Evolutionary conservation across 495 filamentous ascomycete species (phyloP).

Genomic region (Annulohypoxylon moriforme): DNA sequence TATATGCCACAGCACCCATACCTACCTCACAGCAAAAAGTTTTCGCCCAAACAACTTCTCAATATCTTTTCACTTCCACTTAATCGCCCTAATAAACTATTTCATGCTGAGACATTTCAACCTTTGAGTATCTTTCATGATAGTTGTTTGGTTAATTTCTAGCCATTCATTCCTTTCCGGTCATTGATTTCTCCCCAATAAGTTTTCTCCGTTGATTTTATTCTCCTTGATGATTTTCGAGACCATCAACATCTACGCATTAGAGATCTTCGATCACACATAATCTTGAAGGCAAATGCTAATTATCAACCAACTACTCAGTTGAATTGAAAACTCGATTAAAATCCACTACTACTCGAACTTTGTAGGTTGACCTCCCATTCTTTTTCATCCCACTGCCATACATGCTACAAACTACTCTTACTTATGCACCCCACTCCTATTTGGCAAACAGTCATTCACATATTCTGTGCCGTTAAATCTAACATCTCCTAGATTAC

Average conservation of each 20-base stretch:
- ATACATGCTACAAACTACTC: constrained; percentile 10
- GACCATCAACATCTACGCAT: background rate
- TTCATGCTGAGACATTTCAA: background rate
- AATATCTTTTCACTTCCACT: background rate
- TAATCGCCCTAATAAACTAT: background rate
- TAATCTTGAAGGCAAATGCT: background rate
- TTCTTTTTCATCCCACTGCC: background rate
- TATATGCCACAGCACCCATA: background rate
- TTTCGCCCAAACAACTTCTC: background rate
- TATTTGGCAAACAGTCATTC: background rate
- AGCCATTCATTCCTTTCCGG: background rate
- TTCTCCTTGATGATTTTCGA: too few relatives aligned
- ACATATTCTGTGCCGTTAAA: background rate
- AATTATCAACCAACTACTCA: background rate
- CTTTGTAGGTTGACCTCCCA: background rate
- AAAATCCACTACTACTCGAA: background rate
- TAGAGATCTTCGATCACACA: background rate
- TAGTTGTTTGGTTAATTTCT: background rate
- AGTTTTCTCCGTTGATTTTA: background rate
- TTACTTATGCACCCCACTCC: constrained; percentile 34
- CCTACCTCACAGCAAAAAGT: background rate
- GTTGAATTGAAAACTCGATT: background rate
- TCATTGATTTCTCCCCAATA: background rate
- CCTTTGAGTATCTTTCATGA: background rate
- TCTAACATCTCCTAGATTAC: constrained; percentile 38